Evolutionary conservation across 2,329 filamentous ascomycete species (phyloP), one percentile per base, ranked within the genome.

Genomic region (Cytospora chrysosperma): DNA sequence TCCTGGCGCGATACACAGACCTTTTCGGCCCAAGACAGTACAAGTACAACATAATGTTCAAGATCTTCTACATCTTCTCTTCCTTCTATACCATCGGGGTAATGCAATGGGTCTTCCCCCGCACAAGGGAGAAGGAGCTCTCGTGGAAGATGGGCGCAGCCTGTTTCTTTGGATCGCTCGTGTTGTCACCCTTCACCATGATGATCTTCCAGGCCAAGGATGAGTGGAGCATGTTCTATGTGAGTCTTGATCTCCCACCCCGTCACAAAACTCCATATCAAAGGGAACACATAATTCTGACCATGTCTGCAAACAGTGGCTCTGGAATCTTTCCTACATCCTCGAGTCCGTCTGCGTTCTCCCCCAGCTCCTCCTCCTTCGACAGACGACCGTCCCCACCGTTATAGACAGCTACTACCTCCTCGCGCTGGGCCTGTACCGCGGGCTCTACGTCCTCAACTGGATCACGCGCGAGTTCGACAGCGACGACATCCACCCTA

Each of bases 341-440:
- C 89, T 98, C 72, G 94, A 98, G 78, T 94, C 92, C 37, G 86
- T 96, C 65, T 95, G 91, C 75, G 87, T 97, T 37, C 87, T 98
- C 24, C 94, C 94, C 0, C 94, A 98, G 75, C 88, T 98, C 1
- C 85, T 97, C 7, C 88, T 97, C 51, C 86, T 98, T 17, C 91
- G 94, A 65, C 93, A 97, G 76, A 97, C 94, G n/a, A 93, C 88
- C 28, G 92, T 97, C 0, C 94, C 94, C 0, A 98, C 94, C 56
- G 94, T 97, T 54, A 93, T 98, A 77, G 92, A 97, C 75, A 96
- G 92, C n/a, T 97, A 91, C 78, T 98, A 98, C 76, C 90, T 98
- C 61, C 81, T 95, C 56, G 88, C 92, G 0, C 85, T 97, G 1
- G 94, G 93, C 40, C 89, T 89, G 15, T 98, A 97, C 78, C 91